Base-by-base conservation (phyloP, 1,284 basidiomycete species). In the Anthracocystis setariae region DNA sequence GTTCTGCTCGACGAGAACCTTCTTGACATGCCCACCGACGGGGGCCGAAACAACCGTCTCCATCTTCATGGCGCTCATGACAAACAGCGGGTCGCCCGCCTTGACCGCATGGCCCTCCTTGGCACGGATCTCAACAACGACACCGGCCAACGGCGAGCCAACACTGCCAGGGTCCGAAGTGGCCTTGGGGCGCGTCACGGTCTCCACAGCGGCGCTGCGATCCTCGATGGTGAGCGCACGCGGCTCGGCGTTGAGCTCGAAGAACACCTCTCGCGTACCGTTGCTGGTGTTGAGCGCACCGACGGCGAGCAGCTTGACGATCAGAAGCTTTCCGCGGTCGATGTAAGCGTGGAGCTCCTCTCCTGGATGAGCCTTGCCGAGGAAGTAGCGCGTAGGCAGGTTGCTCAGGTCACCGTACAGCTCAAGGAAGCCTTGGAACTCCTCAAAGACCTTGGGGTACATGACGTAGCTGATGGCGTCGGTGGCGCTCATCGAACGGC, bases 271-370 rank as follows among this genome's bases (percentile, higher is more conserved):
- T 79, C 96, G 90, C 78, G 92, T 91, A 47, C 94, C 93, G 77
- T 89, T 91, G 54, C 91, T 90, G 83, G 92, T 89, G 70, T 97
- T 90, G 64, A 98, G 90, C 64, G 93, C 91, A 29, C 95, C 94
- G 53, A 96, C 88, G 39, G 96, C 95, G 87, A 98, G 91, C 77
- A 98, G 87, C 82, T 94, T 92, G 84, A 99, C 90, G 83, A 98
- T 96, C 71, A 98, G 73, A 87, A 64, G 90, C 95, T 88, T 98
- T 58, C 96, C 96, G 85, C 94, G 89, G 85, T 98, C 95, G 79
- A 99, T 97, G 52, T 91, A 89, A 81, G 98, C 92, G 84, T 93
- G 90, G 89, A 98, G 92, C 85, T 98, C 96, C 85, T 98, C 94
- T 73, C 92, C 92, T 73, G 92, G 87, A 74, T 90, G 88, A 37